Conservation (phyloP, 2,329 filamentous ascomycete genomes). For the Stemphylium vesicarium region DNA sequence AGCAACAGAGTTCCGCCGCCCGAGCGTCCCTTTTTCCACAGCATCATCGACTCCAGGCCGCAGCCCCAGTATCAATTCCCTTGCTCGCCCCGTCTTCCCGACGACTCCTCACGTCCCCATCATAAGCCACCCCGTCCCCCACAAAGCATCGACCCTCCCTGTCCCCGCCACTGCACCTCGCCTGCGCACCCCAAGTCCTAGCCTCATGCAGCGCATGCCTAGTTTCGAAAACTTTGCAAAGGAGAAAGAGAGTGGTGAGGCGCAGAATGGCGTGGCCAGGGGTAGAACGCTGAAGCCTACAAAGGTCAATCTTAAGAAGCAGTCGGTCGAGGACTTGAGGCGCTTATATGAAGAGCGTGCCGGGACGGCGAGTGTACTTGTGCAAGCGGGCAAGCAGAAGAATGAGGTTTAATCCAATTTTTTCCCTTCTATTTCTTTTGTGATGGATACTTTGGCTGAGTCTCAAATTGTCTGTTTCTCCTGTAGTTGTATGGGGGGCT, state of each 20-base stretch:
- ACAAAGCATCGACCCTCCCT: constrained; percentile 41
- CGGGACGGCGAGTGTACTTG: constrained; percentile 46
- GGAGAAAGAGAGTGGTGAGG: constrained; percentile 13
- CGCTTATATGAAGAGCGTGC: constrained; percentile 57
- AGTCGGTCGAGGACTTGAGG: constrained; percentile 56
- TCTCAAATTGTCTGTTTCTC: background rate
- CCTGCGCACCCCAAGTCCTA: constrained; percentile 48
- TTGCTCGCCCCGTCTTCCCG: constrained; percentile 47
- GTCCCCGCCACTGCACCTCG: constrained; percentile 32
- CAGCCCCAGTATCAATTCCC: constrained; percentile 43
- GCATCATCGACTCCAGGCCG: constrained; percentile 27
- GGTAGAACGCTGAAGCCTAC: constrained; percentile 33
- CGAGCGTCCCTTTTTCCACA: constrained; percentile 38
- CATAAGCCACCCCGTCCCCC: constrained; percentile 35
- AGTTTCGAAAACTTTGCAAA: constrained; percentile 47
- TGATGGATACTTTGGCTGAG: background rate
- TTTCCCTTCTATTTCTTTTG: background rate
- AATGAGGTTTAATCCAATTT: background rate
- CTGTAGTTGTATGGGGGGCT: background rate
- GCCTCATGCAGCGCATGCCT: constrained; percentile 55
- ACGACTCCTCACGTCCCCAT: constrained; percentile 26
- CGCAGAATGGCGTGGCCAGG: constrained; percentile 11
- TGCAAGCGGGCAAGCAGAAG: constrained; percentile 19
- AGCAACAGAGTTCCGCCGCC: constrained; percentile 34
- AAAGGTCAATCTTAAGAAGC: constrained; percentile 53